phyloP scores from a whole-genome alignment of 129 eudicot species.

The Ambrosia trifida region DNA sequence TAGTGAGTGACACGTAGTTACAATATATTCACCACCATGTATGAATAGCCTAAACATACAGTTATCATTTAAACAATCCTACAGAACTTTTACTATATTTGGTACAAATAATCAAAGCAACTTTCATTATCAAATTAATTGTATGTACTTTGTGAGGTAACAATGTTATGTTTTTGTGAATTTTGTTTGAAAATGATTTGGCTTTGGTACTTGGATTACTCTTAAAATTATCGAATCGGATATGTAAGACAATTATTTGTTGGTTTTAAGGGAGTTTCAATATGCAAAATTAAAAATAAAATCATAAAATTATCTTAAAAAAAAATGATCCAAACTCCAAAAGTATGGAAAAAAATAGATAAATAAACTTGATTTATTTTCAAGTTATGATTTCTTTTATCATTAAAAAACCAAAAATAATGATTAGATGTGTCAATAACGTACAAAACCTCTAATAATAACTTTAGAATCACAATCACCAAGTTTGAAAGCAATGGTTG shows the following conservation, averaged over 20 bases:
- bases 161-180: neutral
- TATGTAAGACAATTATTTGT: neutral
- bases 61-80: neutral
- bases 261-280: neutral
- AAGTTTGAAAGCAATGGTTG: slow-evolving; percentile 6
- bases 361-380: neutral
- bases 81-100: too few relatives aligned
- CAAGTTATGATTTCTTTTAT: neutral
- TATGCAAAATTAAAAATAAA: too few relatives aligned
- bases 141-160: neutral
- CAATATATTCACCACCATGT: neutral
- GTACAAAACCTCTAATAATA: neutral
- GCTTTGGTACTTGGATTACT: neutral
- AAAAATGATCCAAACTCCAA: neutral
- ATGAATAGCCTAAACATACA: neutral
- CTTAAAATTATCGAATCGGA: neutral
- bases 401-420: neutral
- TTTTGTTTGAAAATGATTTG: neutral
- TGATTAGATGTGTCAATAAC: slow-evolving; percentile 5
- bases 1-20: too few relatives aligned
- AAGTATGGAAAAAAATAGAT: neutral
- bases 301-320: neutral
- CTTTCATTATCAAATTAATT: neutral
- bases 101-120: neutral
- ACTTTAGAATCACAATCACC: neutral